These are phyloP conservation scores for Phytophthora citrophthora DNA, from an alignment of 352 stramenopile species.

Conservation along the genomic window DNA sequence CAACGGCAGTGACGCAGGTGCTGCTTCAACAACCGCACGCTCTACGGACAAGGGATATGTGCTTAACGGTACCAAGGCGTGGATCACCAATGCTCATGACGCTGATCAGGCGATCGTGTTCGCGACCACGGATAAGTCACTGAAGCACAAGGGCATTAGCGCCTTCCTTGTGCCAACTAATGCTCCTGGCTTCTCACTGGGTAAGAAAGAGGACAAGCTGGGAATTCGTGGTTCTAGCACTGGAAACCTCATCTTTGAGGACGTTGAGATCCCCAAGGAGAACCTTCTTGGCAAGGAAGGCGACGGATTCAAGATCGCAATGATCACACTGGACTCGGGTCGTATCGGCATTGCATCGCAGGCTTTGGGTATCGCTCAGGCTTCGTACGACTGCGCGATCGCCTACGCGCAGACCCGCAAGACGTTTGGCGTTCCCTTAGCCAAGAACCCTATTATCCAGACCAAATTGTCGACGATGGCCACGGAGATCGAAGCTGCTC, in stretches of 20 bases:
- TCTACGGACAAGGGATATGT: slow-evolving; percentile 90
- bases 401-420: slow-evolving; percentile 95
- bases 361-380: slow-evolving; percentile 96
- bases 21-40: slow-evolving; percentile 92
- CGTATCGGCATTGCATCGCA: slow-evolving; percentile 96
- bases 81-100: slow-evolving; percentile 97
- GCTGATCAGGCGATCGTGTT: slow-evolving; percentile 95
- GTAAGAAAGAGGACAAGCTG: slow-evolving; percentile 98
- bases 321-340: slow-evolving; percentile 94
- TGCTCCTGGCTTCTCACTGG: slow-evolving; percentile 93
- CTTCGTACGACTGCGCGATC: slow-evolving; percentile 95
- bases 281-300: slow-evolving; percentile 86
- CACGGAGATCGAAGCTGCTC: slow-evolving; percentile 92
- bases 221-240: slow-evolving; percentile 97
- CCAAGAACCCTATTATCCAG: slow-evolving; percentile 89
- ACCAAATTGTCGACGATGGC: slow-evolving; percentile 96
- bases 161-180: slow-evolving; percentile 96
- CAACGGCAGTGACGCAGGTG: slow-evolving; percentile 95
- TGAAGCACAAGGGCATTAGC: slow-evolving; percentile 96
- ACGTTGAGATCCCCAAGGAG: slow-evolving; percentile 91
- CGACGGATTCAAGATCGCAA: slow-evolving; percentile 92
- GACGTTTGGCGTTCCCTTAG: slow-evolving; percentile 94
- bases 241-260: slow-evolving; percentile 96
- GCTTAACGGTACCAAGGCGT: slow-evolving; percentile 97
- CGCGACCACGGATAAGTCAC: slow-evolving; percentile 96